phyloP scores from a whole-genome alignment of 129 eudicot genomes.

The sunflower (Helianthus annuus) region HanXRQr2.0-SUNRISE NC_035439.2:113197825-113198324 shows the following conservation, averaged over 20 bases:
- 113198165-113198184: background rate
- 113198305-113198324: conserved; percentile 91
- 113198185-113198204: background rate
- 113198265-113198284: conserved; percentile 67
- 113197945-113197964: background rate
- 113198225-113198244: conserved; percentile 76
- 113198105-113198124: background rate
- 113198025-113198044: too few species aligned
- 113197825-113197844: too few species aligned
- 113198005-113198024: conserved; percentile 15
- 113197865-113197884: background rate
- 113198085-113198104: too few species aligned
- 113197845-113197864: too few species aligned
- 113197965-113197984: conserved; percentile 16
- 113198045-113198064: too few species aligned
- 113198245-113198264: conserved; percentile 58
- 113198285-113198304: conserved; percentile 87
- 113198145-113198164: background rate
- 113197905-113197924: background rate
- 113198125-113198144: background rate
- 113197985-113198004: conserved; percentile 9
- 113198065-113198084: too few species aligned
- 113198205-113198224: conserved; percentile 49
- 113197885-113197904: background rate
- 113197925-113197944: background rate